Conservation (phyloP, 805 yeast genomes). For the Lipomyces kockii region DNA sequence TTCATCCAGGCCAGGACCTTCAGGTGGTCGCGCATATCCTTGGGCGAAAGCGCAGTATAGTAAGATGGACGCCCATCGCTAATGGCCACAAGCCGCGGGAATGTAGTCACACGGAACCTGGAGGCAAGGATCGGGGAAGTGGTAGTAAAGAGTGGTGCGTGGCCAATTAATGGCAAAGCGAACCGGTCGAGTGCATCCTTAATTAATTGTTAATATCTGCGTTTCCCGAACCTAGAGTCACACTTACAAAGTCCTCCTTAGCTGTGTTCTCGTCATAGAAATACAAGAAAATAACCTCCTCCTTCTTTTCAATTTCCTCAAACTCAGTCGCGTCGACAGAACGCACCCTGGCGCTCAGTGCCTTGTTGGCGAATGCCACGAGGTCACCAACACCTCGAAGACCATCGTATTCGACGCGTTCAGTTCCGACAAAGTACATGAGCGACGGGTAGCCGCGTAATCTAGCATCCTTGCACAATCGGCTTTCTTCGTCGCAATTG, state of each 20-base stretch:
- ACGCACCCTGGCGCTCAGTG: constrained; percentile 42
- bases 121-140: constrained; percentile 40
- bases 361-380: constrained; percentile 44
- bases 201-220: background rate
- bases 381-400: constrained; percentile 45
- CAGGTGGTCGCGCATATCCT: constrained; percentile 44
- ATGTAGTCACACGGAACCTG: constrained; percentile 40
- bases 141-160: constrained; percentile 43
- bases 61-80: constrained; percentile 39
- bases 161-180: constrained; percentile 44
- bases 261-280: constrained; percentile 48
- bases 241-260: constrained; percentile 46
- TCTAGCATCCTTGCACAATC: constrained; percentile 45
- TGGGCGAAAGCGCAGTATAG: constrained; percentile 43
- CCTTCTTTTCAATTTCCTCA: constrained; percentile 39
- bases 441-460: constrained; percentile 42
- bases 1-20: constrained; percentile 43
- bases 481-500: constrained; percentile 46
- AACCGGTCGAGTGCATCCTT: constrained; percentile 45
- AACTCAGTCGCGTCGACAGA: constrained; percentile 40
- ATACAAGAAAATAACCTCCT: constrained; percentile 46
- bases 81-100: constrained; percentile 45
- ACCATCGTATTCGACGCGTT: constrained; percentile 42
- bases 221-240: background rate
- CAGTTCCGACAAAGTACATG: constrained; percentile 40